Evolutionary conservation across 768 basidiomycete species (phyloP).

Genomic region (Dioszegia hungarica): DNA sequence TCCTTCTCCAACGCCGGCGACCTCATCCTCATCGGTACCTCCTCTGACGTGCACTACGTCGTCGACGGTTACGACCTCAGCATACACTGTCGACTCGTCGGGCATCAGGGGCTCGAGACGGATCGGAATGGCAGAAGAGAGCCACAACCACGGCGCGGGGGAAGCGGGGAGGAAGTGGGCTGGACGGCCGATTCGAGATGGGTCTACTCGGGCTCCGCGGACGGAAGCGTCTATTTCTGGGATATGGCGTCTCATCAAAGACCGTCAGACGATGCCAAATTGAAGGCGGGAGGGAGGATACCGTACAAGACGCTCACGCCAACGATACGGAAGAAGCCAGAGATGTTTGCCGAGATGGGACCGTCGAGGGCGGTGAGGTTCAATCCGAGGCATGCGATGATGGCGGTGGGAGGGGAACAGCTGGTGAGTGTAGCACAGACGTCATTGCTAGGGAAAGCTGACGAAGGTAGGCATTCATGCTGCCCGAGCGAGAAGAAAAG

Average conservation of each 20-base stretch:
- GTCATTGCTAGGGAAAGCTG: neutral
- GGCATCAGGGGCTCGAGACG: constrained; percentile 75
- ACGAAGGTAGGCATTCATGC: constrained; percentile 57
- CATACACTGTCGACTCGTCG: constrained; percentile 77
- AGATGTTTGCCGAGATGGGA: constrained; percentile 56
- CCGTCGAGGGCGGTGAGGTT: constrained; percentile 81
- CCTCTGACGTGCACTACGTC: constrained; percentile 86
- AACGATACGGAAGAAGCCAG: constrained; percentile 39
- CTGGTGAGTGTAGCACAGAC: constrained; percentile 60
- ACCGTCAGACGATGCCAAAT: constrained; percentile 8
- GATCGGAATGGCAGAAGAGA: constrained; percentile 52
- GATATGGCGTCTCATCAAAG: constrained; percentile 56
- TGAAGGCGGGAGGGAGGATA: no score
- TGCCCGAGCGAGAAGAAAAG: constrained; percentile 55
- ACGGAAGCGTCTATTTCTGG: constrained; percentile 84
- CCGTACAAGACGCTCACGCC: constrained; percentile 53
- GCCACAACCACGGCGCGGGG: constrained; percentile 66
- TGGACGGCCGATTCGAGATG: constrained; percentile 96
- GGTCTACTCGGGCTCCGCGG: constrained; percentile 66
- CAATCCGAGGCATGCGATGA: constrained; percentile 84
- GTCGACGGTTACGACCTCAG: constrained; percentile 84
- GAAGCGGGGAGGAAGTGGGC: constrained; percentile 85
- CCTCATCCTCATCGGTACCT: constrained; percentile 85
- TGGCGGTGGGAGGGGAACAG: constrained; percentile 56
- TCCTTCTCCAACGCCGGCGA: constrained; percentile 86